phyloP scores from a whole-genome alignment of 768 basidiomycete species.

The Termitomyces sp. region DNA sequence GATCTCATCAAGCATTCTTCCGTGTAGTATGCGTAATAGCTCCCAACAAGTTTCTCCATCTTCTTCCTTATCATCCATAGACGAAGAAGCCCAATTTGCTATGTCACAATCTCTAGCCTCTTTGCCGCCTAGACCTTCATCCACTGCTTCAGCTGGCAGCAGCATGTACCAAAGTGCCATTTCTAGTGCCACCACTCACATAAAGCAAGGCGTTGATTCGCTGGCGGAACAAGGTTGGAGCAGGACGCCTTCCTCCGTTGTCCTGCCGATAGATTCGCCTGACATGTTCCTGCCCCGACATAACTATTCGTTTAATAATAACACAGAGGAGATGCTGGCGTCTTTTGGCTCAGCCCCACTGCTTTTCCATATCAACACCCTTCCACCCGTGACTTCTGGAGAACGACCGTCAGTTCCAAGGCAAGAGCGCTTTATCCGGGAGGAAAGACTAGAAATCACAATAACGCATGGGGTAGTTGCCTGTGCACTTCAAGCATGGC shows the following conservation, averaged over 20 bases:
- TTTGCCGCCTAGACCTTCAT: constrained; percentile 48
- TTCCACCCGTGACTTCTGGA: constrained; percentile 21
- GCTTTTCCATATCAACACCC: constrained; percentile 47
- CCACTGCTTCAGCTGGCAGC: constrained; percentile 43
- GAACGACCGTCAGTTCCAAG: not conserved
- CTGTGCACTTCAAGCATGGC: constrained; percentile 50
- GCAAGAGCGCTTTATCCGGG: not conserved
- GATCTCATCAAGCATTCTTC: constrained; percentile 6
- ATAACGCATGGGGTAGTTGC: constrained; percentile 48
- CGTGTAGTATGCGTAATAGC: not conserved
- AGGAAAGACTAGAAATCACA: constrained; percentile 34
- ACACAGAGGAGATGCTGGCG: constrained; percentile 42
- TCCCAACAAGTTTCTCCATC: constrained; percentile 35
- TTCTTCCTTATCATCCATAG: constrained; percentile 57
- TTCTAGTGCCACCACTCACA: constrained; percentile 26
- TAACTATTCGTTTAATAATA: constrained; percentile 1
- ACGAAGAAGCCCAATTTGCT: constrained; percentile 56
- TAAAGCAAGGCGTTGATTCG: not conserved
- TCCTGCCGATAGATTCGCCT: not conserved
- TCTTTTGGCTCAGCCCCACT: constrained; percentile 65
- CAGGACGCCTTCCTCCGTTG: constrained; percentile 14
- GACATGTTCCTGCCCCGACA: constrained; percentile 2
- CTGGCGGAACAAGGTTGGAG: not conserved
- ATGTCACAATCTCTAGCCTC: constrained; percentile 75
- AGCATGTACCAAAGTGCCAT: constrained; percentile 81